phyloP scores from a whole-genome alignment of 106 monocot species.

The Acanthochlamys bracteata region DNA sequence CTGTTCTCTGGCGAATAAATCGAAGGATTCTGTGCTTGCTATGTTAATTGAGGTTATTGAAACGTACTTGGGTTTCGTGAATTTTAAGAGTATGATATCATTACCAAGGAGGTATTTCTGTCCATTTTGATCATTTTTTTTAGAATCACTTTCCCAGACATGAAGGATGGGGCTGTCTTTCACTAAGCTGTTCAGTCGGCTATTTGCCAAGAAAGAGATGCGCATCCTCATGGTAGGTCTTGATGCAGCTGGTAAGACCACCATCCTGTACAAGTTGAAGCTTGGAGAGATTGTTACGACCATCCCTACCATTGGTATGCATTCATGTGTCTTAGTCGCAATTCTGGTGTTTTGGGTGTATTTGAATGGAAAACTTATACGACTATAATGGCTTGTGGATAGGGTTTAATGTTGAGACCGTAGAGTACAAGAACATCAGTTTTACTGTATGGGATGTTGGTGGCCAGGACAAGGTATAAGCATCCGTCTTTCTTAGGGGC shows the following conservation, averaged over 20 bases:
- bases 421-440: conserved; percentile 36
- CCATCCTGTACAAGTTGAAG: conserved; percentile 36
- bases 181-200: conserved; percentile 33
- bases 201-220: conserved; percentile 38
- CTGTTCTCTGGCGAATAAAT: too few species aligned
- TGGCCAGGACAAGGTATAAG: conserved; percentile 29
- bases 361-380: too few species aligned
- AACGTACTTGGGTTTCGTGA: neutral
- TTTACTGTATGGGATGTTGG: conserved; percentile 40
- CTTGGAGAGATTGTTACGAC: conserved; percentile 35
- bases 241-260: conserved; percentile 38
- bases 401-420: conserved; percentile 36
- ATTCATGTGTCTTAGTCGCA: too few species aligned
- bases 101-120: neutral
- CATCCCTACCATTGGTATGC: conserved; percentile 26
- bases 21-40: too few species aligned
- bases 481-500: neutral
- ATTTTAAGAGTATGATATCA: neutral
- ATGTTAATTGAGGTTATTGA: too few species aligned
- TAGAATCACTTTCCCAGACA: neutral
- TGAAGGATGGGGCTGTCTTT: conserved; percentile 31
- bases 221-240: conserved; percentile 36
- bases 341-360: too few species aligned
- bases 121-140: neutral
- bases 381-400: too few species aligned